Conservation (phyloP, 192 early-diverging fungal species). For the Endogone sp. region DNA sequence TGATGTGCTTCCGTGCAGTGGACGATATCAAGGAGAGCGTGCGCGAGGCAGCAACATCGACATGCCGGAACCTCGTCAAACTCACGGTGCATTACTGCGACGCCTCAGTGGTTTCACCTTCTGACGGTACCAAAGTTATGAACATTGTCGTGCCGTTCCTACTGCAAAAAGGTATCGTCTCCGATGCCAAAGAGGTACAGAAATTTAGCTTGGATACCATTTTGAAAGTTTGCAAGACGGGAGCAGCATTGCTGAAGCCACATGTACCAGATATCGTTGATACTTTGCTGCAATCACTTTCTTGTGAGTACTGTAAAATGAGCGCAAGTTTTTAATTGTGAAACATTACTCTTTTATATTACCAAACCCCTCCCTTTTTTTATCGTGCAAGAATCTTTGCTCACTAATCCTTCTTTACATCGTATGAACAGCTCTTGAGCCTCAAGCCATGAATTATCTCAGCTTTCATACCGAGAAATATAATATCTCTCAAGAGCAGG, state of each 20-base stretch:
- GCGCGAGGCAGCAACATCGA: conserved; percentile 71
- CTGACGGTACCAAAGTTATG: conserved; percentile 68
- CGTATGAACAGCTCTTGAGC: conserved; percentile 31
- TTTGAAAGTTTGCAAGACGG: conserved; percentile 80
- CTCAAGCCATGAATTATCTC: conserved; percentile 72
- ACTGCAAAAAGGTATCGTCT: conserved; percentile 67
- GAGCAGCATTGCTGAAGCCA: conserved; percentile 65
- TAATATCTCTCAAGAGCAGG: conserved; percentile 80
- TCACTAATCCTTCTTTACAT: not conserved
- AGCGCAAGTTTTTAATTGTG: not conserved
- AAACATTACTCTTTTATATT: not conserved
- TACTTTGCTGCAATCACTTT: conserved; percentile 80
- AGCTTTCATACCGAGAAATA: conserved; percentile 87
- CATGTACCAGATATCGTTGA: conserved; percentile 71
- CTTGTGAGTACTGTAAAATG: conserved; percentile 65
- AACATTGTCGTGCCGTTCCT: conserved; percentile 87
- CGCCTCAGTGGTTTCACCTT: conserved; percentile 49
- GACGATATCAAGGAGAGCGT: conserved; percentile 97
- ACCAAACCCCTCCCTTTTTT: no score
- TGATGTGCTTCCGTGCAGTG: conserved; percentile 83
- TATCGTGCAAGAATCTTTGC: no score
- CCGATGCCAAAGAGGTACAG: conserved; percentile 82
- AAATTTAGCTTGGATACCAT: conserved; percentile 77
- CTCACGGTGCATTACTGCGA: conserved; percentile 87
- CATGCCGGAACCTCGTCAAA: conserved; percentile 74